phyloP scores from a whole-genome alignment of 345 rosid genomes.

The Sapria himalayana region DNA sequence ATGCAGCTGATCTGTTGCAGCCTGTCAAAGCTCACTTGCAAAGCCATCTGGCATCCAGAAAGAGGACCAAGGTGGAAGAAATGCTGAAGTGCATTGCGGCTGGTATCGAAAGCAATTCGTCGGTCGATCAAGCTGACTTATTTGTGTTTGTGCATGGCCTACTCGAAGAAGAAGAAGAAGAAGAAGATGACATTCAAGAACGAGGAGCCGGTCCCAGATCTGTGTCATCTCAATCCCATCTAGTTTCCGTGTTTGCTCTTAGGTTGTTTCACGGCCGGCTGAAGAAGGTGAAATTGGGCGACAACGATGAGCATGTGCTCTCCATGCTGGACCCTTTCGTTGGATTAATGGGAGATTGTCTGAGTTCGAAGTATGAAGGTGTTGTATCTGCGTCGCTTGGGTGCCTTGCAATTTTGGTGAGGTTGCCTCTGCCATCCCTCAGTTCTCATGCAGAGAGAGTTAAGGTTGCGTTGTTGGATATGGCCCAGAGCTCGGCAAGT shows the following conservation, averaged over 20 bases:
- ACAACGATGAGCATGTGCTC: slow-evolving; percentile 19
- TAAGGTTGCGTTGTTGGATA: slow-evolving; percentile 43
- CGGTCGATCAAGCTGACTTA: slow-evolving; percentile 54
- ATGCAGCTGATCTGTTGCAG: slow-evolving; percentile 46
- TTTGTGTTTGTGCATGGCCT: slow-evolving; percentile 42
- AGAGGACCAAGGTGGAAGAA: slow-evolving; percentile 42
- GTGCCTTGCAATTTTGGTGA: slow-evolving; percentile 50
- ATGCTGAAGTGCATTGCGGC: slow-evolving; percentile 54
- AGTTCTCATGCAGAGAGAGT: slow-evolving; percentile 51
- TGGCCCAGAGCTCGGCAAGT: slow-evolving; percentile 39
- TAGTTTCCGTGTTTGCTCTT: slow-evolving; percentile 62
- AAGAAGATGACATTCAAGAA: slow-evolving; percentile 21
- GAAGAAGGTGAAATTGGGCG: slow-evolving; percentile 31
- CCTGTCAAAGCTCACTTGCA: slow-evolving; percentile 39
- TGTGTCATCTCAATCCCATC: slow-evolving; percentile 34
- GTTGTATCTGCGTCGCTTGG: slow-evolving; percentile 50
- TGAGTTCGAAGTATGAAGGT: slow-evolving; percentile 76
- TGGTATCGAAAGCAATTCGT: slow-evolving; percentile 70
- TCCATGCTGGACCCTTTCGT: slow-evolving; percentile 82
- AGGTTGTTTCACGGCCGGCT: slow-evolving; percentile 32
- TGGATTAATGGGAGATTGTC: slow-evolving; percentile 36
- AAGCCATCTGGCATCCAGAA: slow-evolving; percentile 50
- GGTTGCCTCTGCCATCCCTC: slow-evolving; percentile 66
- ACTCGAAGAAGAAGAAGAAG: slow-evolving; percentile 35
- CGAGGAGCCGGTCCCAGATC: slow-evolving; percentile 20